phyloP scores from a whole-genome alignment of 768 basidiomycete species.

The Paxillus ammoniavirescens region DNA sequence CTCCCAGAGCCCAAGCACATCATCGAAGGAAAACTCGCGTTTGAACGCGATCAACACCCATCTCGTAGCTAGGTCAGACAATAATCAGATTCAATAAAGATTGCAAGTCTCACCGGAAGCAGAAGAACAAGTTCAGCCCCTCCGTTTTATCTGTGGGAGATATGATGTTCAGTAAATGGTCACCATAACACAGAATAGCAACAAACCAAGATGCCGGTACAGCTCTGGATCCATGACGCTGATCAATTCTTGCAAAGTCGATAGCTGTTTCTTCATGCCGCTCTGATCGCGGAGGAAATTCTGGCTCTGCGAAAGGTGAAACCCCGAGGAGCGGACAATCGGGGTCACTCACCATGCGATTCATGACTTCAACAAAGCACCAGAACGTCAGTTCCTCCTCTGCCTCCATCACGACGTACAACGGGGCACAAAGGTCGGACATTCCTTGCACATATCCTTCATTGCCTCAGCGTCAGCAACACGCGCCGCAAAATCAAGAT shows the following conservation, averaged over 20 bases:
- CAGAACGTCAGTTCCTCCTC: conserved; percentile 93
- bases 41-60: conserved; percentile 95
- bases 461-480: conserved; percentile 15
- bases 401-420: conserved; percentile 88
- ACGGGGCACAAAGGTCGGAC: conserved; percentile 92
- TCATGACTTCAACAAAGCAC: conserved; percentile 95
- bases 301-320: conserved; percentile 58
- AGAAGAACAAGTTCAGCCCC: conserved; percentile 93
- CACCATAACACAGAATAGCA: neutral
- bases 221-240: conserved; percentile 94
- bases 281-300: conserved; percentile 97
- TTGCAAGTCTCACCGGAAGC: conserved; percentile 74
- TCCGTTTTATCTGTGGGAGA: conserved; percentile 73
- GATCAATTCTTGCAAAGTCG: conserved; percentile 86
- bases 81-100: neutral
- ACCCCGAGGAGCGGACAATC: neutral
- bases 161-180: neutral
- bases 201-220: conserved; percentile 81
- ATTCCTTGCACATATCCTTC: conserved; percentile 97
- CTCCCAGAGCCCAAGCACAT: conserved; percentile 92
- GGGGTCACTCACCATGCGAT: conserved; percentile 73
- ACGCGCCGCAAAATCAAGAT: neutral
- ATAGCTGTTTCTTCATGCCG: conserved; percentile 95
- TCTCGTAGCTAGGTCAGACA: conserved; percentile 35
- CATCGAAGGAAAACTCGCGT: conserved; percentile 92